Base-by-base conservation (phyloP, 805 yeast species). In the Ogataea zsoltii region DNA sequence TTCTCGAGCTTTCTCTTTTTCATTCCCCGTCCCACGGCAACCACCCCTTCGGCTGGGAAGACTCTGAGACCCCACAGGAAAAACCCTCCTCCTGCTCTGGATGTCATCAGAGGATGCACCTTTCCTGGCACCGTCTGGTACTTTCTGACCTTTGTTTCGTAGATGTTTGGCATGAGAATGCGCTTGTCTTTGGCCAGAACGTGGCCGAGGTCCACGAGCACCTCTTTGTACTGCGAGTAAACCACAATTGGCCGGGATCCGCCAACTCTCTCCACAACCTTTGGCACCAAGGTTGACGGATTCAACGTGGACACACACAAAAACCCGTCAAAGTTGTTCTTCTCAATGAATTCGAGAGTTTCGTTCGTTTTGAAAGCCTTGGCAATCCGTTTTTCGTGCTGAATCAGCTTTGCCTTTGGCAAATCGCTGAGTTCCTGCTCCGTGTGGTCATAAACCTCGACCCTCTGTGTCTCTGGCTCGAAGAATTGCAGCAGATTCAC, bases 111-210 rank as follows among this genome's bases (percentile, higher is more conserved):
- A 0, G 99, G 99, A 65, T 94, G 99, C 58, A 92, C 72, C 61
- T 95, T 82, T 7, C 98, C 99, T 15, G 96, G 88, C 23, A 92
- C 80, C 3, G 97, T 89, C 70, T 94, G 99, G 63, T 85, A 91
- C 40, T 83, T 83, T 52, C 97, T 78, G 11, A 86, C 94, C 50
- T 88, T 75, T 1, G 95, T 80, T 64, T 91, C 97, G 50, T 78
- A 74, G 17, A 92, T 80, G 13, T 88, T 79, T 4, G 97, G 96
- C 0, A 94, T 92, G 55, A 94, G 70, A 9, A 88, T 78, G 37
- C 89, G 74, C 48, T 80, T 74, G 57, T 91, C 95, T 23, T 69
- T 68, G 52, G 79, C 72, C 35, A 91, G 70, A n/a, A 69, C 72
- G 53, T 86, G 84, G 50, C 87, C 89, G 2, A 88, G 72, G 46